Percentiles rank a stretch among this genome's conserved stretches.
Conservation (phyloP, 176 grass and related monocot genomes). For the Bromus sterilis region DNA sequence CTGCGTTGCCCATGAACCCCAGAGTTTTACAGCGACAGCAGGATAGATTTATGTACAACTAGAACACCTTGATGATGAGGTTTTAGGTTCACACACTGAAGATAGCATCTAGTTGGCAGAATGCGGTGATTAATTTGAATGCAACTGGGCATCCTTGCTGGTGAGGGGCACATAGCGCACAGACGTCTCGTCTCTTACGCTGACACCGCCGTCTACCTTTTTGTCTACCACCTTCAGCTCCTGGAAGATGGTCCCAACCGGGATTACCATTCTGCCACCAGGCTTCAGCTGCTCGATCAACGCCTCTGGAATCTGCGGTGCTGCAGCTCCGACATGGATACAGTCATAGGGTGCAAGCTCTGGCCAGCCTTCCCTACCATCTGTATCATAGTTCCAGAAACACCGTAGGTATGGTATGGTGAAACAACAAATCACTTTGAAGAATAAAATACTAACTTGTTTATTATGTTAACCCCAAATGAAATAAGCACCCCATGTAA, state of each 20-base stretch:
- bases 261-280: slow-evolving; percentile 78
- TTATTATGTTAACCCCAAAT: background rate
- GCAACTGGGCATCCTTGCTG: slow-evolving; percentile 49
- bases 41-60: slow-evolving; percentile 11
- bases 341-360: slow-evolving; percentile 66
- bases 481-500: background rate
- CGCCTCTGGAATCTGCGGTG: slow-evolving; percentile 49
- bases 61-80: background rate
- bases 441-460: background rate
- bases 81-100: background rate
- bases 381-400: slow-evolving; percentile 21
- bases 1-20: background rate
- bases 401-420: background rate
- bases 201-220: slow-evolving; percentile 46
- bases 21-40: background rate
- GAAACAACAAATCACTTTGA: background rate
- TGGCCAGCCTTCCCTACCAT: slow-evolving; percentile 79
- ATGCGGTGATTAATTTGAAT: slow-evolving; percentile 22
- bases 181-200: slow-evolving; percentile 42
- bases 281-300: slow-evolving; percentile 69
- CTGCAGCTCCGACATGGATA: slow-evolving; percentile 77
- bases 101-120: background rate
- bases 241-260: slow-evolving; percentile 57
- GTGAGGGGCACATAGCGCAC: slow-evolving; percentile 70
- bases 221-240: slow-evolving; percentile 83